Evolutionary conservation across 371 early-diverging fungal species (phyloP).

Genomic region (Mucor velutinosus): DNA sequence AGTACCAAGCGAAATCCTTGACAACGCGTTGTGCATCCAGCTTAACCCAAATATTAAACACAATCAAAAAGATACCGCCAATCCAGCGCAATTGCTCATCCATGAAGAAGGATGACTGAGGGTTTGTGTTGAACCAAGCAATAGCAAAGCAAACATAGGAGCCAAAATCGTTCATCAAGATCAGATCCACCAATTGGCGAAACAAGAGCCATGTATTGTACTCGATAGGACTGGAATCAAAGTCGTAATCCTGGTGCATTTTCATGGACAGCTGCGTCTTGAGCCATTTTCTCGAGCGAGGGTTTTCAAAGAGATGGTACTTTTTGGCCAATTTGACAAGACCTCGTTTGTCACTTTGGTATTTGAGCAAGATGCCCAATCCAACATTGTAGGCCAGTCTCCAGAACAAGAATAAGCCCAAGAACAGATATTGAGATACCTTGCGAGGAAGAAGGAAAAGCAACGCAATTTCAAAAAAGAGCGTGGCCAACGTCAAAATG

Average conservation of each 20-base stretch:
- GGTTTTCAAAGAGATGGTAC: slow-evolving; percentile 25
- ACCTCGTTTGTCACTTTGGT: slow-evolving; percentile 70
- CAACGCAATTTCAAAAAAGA: slow-evolving; percentile 59
- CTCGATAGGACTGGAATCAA: slow-evolving; percentile 74
- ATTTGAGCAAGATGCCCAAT: slow-evolving; percentile 72
- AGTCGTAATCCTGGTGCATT: slow-evolving; percentile 78
- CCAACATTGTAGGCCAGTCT: slow-evolving; percentile 80
- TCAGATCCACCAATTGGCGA: slow-evolving; percentile 83
- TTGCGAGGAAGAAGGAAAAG: slow-evolving; percentile 54
- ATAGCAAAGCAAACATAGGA: slow-evolving; percentile 78
- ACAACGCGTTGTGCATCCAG: slow-evolving; percentile 88
- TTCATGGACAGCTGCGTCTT: slow-evolving; percentile 69
- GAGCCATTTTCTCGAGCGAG: slow-evolving; percentile 54
- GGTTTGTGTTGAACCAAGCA: slow-evolving; percentile 56
- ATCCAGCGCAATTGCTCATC: slow-evolving; percentile 62
- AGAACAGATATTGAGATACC: slow-evolving; percentile 48
- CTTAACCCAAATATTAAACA: slow-evolving; percentile 91
- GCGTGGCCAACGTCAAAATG: slow-evolving; percentile 58
- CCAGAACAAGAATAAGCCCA: slow-evolving; percentile 75
- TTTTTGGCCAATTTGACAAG: slow-evolving; percentile 63
- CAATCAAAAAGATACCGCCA: slow-evolving; percentile 73
- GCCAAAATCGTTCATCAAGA: slow-evolving; percentile 85
- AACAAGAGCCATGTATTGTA: slow-evolving; percentile 92
- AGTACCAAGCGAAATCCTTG: slow-evolving; percentile 94
- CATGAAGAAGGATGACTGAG: slow-evolving; percentile 36